A percentile compares a stretch with the other conserved stretches of the same genome.
phyloP scores from a whole-genome alignment of 345 rosid species.

The Salix dunnii region DNA sequence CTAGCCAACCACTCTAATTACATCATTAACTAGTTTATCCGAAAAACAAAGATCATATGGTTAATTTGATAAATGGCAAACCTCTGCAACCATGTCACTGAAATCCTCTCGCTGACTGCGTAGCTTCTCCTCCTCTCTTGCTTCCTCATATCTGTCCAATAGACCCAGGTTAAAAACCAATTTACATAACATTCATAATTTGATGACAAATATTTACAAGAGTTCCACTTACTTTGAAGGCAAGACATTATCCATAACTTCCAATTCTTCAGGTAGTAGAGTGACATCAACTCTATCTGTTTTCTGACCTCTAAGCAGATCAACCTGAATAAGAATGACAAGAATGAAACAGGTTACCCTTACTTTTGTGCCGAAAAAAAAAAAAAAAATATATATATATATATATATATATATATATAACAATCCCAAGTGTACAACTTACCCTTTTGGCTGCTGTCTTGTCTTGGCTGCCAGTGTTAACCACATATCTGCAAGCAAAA shows the following conservation, averaged over 20 bases:
- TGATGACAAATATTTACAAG: background rate
- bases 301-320: constrained; percentile 90
- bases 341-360: background rate
- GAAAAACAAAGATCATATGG: background rate
- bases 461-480: constrained; percentile 74
- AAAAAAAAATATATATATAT: no score
- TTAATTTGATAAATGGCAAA: constrained; percentile 16
- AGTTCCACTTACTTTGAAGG: constrained; percentile 77
- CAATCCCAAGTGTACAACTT: constrained; percentile 25
- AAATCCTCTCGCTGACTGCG: constrained; percentile 93
- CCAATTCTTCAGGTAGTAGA: constrained; percentile 91
- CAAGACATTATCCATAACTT: constrained; percentile 75
- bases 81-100: constrained; percentile 99
- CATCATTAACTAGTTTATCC: background rate
- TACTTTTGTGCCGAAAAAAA: background rate
- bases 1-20: background rate
- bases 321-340: constrained; percentile 52
- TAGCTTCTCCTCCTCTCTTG: constrained; percentile 90
- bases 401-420: background rate
- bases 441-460: constrained; percentile 87
- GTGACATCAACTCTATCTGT: constrained; percentile 87
- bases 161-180: background rate
- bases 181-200: background rate
- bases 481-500: constrained; percentile 49
- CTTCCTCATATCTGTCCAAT: constrained; percentile 81